A percentile compares a stretch with the other conserved stretches of the same genome.
These are phyloP conservation scores for Monilinia fructicola DNA, from an alignment of 2,329 filamentous ascomycete species.

Conservation along the genomic window DNA sequence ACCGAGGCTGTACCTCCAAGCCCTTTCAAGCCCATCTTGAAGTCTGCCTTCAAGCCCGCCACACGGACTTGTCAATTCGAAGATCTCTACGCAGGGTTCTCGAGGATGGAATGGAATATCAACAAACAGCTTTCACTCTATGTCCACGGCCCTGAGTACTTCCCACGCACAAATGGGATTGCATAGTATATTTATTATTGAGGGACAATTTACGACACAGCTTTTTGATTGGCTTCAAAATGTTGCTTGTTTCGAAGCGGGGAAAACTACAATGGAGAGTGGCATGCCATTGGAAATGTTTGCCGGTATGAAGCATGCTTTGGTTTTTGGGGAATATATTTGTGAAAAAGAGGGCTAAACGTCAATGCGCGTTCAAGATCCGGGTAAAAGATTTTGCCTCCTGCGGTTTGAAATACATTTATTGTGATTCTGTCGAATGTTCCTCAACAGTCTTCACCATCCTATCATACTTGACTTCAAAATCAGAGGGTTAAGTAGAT, in stretches of 20 bases:
- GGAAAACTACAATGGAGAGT: no score
- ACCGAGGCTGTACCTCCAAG: background rate
- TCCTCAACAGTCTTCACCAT: no score
- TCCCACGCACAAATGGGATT: background rate
- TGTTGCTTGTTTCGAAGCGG: no score
- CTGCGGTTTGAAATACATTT: no score
- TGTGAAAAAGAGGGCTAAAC: no score
- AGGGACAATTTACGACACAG: background rate
- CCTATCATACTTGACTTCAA: no score
- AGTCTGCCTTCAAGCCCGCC: background rate
- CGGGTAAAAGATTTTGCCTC: no score
- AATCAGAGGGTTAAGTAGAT: no score
- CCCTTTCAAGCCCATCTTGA: background rate
- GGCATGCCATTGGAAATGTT: background rate
- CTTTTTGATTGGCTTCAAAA: background rate
- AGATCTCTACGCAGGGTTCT: background rate
- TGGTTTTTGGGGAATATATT: no score
- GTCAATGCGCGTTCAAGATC: no score
- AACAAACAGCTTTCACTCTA: background rate
- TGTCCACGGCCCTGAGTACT: background rate
- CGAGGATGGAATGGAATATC: background rate
- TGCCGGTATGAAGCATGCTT: background rate
- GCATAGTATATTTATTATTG: background rate
- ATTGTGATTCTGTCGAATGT: no score
- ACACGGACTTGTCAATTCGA: background rate